Base-by-base conservation (phyloP, 345 rosid species). In the Dipteronia dyeriana region DNA sequence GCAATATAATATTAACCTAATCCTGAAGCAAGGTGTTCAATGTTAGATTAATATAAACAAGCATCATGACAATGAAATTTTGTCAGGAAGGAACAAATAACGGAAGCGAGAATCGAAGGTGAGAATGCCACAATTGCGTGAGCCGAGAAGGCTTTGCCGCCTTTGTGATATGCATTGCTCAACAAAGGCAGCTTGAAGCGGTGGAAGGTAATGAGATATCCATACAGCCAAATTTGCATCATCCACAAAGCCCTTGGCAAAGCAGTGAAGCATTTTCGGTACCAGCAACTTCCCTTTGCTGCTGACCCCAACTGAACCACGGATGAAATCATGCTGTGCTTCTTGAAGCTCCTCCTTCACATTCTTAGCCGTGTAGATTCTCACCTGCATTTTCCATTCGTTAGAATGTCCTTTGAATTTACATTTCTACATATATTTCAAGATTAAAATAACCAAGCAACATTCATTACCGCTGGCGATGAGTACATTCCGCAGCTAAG, bases 401-500 rank as follows among this genome's bases (percentile, higher is more conserved):
- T 22, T n/a, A 43, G 16, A 19, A 25, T 23, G 20, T 41, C 57
- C 45, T 59, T 71, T 61, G n/a, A 41, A 53, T 34, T 17, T 4
- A 1, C n/a, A 23, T 19, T 56, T 22, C 2, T 9, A 12, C 49
- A 49, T 29, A 11, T 12, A 57, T 17, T 26, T 26, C n/a, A 2
- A n/a, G 43, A 74, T 1, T 26, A 3, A 64, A 29, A n/a, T 6
- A 63, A 29, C 59, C 41, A 60, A 13, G 67, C 43, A 49, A 71
- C 49, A 26, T 10, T 67, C 61, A 34, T 85, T 90, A 95, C 98
- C 71, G 90, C 97, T 22, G 98, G 98, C 9, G 97, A 95, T 39
- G 98, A 93, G 87, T 91, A 88, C 91, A 90, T 91, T 82, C 98
- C 97, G 0, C 88, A 88, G 84, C 95, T 93, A 73, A 93, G 94